phyloP scores from a whole-genome alignment of 768 basidiomycete genomes.

The Royoungia palumana region DNA sequence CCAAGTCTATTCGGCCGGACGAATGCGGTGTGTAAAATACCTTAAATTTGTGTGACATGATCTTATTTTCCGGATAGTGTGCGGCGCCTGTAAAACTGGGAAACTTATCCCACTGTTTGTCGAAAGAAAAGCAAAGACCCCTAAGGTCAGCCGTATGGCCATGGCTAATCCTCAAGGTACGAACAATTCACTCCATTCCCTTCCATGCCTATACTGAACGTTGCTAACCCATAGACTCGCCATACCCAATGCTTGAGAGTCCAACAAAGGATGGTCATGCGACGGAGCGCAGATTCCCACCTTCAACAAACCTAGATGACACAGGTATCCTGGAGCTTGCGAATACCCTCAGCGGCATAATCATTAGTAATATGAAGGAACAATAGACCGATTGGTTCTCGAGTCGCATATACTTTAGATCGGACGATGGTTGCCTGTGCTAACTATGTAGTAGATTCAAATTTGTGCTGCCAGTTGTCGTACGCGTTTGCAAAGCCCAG shows the following conservation, averaged over 20 bases:
- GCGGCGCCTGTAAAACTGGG: slow-evolving; percentile 62
- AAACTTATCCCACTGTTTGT: slow-evolving; percentile 56
- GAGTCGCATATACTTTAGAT: background rate
- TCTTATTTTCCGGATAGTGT: slow-evolving; percentile 40
- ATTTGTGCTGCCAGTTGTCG: no score
- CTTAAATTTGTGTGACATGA: background rate
- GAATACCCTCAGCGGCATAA: slow-evolving; percentile 9
- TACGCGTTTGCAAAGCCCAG: no score
- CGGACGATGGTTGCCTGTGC: no score
- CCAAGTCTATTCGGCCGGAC: slow-evolving; percentile 66
- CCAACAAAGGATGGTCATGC: background rate
- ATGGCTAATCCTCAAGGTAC: slow-evolving; percentile 45
- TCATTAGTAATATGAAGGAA: slow-evolving; percentile 3
- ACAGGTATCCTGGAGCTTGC: slow-evolving; percentile 9
- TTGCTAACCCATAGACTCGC: slow-evolving; percentile 18
- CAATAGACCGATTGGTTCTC: background rate
- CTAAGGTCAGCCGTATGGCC: slow-evolving; percentile 44
- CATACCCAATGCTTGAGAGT: background rate
- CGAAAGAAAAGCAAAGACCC: slow-evolving; percentile 33
- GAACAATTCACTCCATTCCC: background rate
- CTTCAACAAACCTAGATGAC: slow-evolving; percentile 1
- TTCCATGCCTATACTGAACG: background rate
- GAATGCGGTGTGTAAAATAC: slow-evolving; percentile 50
- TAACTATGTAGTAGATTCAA: no score
- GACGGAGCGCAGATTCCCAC: background rate